Base-by-base conservation (phyloP, 768 basidiomycete species). In the Leccinum truebloodii region DNA sequence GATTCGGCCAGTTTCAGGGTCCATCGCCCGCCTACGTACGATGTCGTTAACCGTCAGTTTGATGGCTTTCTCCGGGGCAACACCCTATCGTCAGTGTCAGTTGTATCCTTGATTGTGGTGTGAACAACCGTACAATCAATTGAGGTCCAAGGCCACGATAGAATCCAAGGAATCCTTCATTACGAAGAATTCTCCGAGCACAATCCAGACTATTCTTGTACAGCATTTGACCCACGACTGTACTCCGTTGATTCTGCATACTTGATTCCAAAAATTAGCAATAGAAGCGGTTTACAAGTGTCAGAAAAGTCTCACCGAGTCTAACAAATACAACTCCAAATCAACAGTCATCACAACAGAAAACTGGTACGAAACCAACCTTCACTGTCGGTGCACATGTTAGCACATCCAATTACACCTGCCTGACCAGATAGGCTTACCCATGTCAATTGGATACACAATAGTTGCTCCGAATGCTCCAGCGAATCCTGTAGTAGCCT, bases 1-100 rank as follows among this genome's bases (percentile, higher is more conserved):
- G n/a, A n/a, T n/a, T n/a, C n/a, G n/a, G n/a, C n/a, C n/a, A n/a
- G 97, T 99, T 74, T 96, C 94, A 24, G 95, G 93, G 75, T 99
- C 95, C 77, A 86, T 96, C 10, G 88, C 87, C 54, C 85, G 83
- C 26, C 84, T 80, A 35, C 97, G 87, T 24, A 99, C 81, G 58
- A 96, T 76, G 71, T 97, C 96, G 77, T 98, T 98, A 52, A 99
- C 90, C 2, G 97, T 97, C 62, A 99, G 77, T 74, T 99, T 99
- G 76, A 99, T 97, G 12, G 97, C 97, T 79, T 97, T 97, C 75
- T 97, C 94, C 12, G 94, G 94, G 35, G 94, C 94, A 53, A 97
- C 93, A 61, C 94, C 94, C 94, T 95, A 52, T 55, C 35, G 28
- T 49, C 54, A 20, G 60, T 44, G 30, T 72, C 18, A 69, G 60